Evolutionary conservation across 2,329 filamentous ascomycete species (phyloP), one percentile per base, ranked within the genome.

Genomic region (Chrysoporthe austroafricana): DNA sequence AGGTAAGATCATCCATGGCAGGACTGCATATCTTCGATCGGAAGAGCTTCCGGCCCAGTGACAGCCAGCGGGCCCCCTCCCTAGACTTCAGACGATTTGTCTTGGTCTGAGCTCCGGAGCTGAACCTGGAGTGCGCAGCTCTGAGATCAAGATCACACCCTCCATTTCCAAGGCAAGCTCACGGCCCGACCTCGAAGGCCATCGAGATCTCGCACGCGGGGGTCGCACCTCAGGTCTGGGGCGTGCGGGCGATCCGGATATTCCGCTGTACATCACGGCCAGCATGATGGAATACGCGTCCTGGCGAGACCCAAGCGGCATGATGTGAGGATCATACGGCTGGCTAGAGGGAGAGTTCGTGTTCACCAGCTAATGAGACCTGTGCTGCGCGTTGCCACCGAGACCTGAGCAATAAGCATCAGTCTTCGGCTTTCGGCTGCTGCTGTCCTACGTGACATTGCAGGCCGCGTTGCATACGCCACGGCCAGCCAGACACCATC

Each of bases 11-110:
- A 69, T 78, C 43, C 16, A 68, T 78, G 52, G 26, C 26, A 26
- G 26, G 77, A 73, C 66, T 76, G 69, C 42, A 74, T 72, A 26
- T 78, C 52, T 77, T 78, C 57, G 54, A 57, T 57, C 54, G 54
- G 54, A 39, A 39, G 32, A 57, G 32, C 34, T 39, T 57, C 54
- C 54, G 54, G 54, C 8, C 54, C 54, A 57, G 54, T 39, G 54
- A 57, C 34, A n/a, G 54, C 16, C 54, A 57, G 54, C 54, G 34
- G 32, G n/a, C 54, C 32, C 4, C 16, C 2, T 7, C n/a, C 48
- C 46, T 9, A 62, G 36, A 57, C 26, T 62, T 66, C 46, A 46
- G 64, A 66, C 58, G 48, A 56, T 50, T 11, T 57, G 32, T 21
- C 4, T 4, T n/a, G 9, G 11, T 13, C 21, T 52, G 48, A 21